Base-by-base conservation (phyloP, 139 green algal species). In the Protoeuglena noctilucae region DNA sequence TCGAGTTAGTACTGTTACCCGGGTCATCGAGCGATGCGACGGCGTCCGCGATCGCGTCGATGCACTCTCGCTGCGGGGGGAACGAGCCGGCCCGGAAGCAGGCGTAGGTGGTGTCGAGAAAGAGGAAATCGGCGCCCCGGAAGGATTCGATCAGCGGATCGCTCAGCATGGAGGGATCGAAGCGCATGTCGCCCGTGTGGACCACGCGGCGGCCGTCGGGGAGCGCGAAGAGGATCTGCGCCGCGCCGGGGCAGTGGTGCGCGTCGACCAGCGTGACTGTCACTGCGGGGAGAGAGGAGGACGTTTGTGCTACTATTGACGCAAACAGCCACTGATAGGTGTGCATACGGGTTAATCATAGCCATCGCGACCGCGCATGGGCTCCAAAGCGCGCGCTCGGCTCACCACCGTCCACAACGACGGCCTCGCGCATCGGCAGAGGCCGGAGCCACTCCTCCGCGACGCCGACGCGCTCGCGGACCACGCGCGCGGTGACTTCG, bases 101-200 rank as follows among this genome's bases (percentile, higher is more conserved):
- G n/a, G 9, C 34, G 68, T 90, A 93, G 0, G 84, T 94, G 17
- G 84, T 94, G 66, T 94, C 84, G 53, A 93, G 68, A 53, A 78
- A 86, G 19, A 93, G 48, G 0, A 60, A 75, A 26, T 73, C 69
- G 19, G 45, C 61, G 24, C 71, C 65, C 22, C 21, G 22, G 51
- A 76, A 81, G 0, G 22, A 18, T 22, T 47, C 28, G 54, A 93
- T 55, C 26, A 75, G 64, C 0, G 64, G 54, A 34, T 74, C 60
- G 16, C 52, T n/a, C 48, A 67, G 45, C 62, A 89, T 62, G 25
- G 40, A 12, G 0, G 58, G 26, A 16, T 23, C 19, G 65, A 72
- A 86, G 4, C 82, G 68, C 67, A 90, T 84, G 60, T 91, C 84
- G 3, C 83, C 82, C 39, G 63, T 80, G 55, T 90, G 82, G 1